Percentiles rank a stretch among this genome's conserved stretches.
Evolutionary conservation across 305 asterid species (phyloP).

Genomic region (Fraxinus sp.): DNA sequence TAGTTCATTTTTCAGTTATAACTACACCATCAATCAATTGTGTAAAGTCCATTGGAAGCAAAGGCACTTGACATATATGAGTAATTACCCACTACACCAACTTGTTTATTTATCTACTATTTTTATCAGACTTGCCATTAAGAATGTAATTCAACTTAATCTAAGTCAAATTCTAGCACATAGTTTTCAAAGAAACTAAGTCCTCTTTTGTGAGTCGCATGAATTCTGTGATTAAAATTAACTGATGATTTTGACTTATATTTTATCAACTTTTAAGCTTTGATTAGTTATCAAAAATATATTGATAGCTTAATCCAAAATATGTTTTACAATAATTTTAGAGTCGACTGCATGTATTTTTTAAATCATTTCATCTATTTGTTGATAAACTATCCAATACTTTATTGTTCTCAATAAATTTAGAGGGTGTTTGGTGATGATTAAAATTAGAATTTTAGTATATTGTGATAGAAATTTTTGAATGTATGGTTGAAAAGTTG

Average conservation of each 20-base stretch:
- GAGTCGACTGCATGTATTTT: background rate
- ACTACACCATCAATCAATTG: background rate
- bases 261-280: background rate
- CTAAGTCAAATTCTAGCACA: background rate
- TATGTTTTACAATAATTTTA: background rate
- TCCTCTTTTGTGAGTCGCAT: background rate
- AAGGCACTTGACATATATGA: background rate
- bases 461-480: too few relatives aligned
- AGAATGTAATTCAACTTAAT: background rate
- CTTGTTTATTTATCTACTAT: background rate
- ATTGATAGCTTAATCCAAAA: too few relatives aligned
- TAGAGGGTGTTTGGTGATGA: too few relatives aligned
- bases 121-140: background rate
- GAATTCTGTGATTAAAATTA: too few relatives aligned
- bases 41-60: background rate
- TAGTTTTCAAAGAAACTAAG: background rate
- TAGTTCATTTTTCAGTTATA: background rate
- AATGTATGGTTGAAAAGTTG: too few relatives aligned
- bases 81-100: background rate
- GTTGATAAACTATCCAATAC: too few relatives aligned
- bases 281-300: background rate
- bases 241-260: too few relatives aligned
- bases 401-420: background rate
- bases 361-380: too few relatives aligned
- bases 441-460: too few relatives aligned